These are phyloP conservation scores for Penicilliopsis zonata DNA, from an alignment of 495 filamentous ascomycete species.

Conservation along the genomic window DNA sequence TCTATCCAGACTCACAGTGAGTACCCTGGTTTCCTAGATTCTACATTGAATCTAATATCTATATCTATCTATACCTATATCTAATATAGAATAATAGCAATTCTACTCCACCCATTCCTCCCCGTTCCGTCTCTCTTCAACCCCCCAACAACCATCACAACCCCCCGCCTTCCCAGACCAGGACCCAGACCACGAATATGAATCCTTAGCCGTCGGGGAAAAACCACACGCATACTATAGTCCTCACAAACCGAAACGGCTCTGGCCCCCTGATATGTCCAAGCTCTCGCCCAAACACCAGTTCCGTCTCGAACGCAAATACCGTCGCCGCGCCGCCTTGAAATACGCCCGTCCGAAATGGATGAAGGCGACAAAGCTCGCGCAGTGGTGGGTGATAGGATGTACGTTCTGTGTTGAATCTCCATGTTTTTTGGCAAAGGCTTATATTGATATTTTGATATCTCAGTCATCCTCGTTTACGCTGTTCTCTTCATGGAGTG, in stretches of 20 bases:
- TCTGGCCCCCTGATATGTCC: slow-evolving; percentile 88
- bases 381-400: slow-evolving; percentile 52
- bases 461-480: slow-evolving; percentile 56
- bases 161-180: no score
- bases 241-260: slow-evolving; percentile 65
- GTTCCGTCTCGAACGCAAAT: slow-evolving; percentile 55
- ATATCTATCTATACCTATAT: no score
- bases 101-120: no score
- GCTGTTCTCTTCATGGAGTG: slow-evolving; percentile 70
- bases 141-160: no score
- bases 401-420: slow-evolving; percentile 34
- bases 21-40: no score
- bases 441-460: slow-evolving; percentile 1
- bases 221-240: slow-evolving; percentile 26
- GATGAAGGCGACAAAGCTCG: slow-evolving; percentile 57
- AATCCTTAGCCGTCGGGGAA: neutral
- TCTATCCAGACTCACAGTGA: no score
- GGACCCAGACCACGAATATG: neutral
- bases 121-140: no score
- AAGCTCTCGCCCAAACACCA: slow-evolving; percentile 72
- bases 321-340: slow-evolving; percentile 55
- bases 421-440: neutral
- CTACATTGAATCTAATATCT: no score
- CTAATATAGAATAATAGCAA: no score
- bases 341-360: slow-evolving; percentile 65